phyloP scores from a whole-genome alignment of 768 basidiomycete genomes.

The Leccinum rimulosum region DNA sequence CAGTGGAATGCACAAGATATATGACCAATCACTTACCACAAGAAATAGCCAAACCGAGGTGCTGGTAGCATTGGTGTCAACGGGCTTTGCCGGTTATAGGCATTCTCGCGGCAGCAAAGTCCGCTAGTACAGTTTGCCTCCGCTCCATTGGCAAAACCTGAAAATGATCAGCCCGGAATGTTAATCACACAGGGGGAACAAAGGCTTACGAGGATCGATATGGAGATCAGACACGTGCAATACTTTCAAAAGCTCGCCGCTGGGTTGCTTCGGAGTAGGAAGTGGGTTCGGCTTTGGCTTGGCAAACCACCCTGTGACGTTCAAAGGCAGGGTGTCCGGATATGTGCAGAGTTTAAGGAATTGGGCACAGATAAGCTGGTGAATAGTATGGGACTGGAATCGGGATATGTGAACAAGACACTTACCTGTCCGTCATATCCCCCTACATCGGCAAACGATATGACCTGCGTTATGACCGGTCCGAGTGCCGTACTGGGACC shows the following conservation, averaged over 20 bases:
- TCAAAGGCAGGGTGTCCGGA: conserved; percentile 56
- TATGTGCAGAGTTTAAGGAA: conserved; percentile 56
- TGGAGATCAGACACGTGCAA: conserved; percentile 79
- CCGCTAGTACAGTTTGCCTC: conserved; percentile 72
- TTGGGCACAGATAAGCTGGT: conserved; percentile 56
- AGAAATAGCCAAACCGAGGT: conserved; percentile 64
- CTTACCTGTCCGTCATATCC: conserved; percentile 71
- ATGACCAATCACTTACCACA: conserved; percentile 40
- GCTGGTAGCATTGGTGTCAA: conserved; percentile 53
- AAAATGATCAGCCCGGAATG: neutral
- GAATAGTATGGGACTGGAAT: neutral
- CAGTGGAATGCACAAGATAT: neutral
- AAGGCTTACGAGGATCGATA: conserved; percentile 60
- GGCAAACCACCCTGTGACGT: conserved; percentile 67
- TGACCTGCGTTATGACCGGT: conserved; percentile 64
- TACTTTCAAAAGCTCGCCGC: conserved; percentile 66
- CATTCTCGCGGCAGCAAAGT: conserved; percentile 62
- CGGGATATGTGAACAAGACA: neutral
- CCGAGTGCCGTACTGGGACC: conserved; percentile 47
- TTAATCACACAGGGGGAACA: neutral
- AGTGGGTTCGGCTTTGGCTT: conserved; percentile 74
- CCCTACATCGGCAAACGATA: conserved; percentile 67
- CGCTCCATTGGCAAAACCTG: conserved; percentile 66
- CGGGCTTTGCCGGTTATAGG: conserved; percentile 48
- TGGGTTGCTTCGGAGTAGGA: conserved; percentile 55